Evolutionary conservation across 2,329 filamentous ascomycete genomes (phyloP).

Genomic region (Colletotrichum sp.): DNA sequence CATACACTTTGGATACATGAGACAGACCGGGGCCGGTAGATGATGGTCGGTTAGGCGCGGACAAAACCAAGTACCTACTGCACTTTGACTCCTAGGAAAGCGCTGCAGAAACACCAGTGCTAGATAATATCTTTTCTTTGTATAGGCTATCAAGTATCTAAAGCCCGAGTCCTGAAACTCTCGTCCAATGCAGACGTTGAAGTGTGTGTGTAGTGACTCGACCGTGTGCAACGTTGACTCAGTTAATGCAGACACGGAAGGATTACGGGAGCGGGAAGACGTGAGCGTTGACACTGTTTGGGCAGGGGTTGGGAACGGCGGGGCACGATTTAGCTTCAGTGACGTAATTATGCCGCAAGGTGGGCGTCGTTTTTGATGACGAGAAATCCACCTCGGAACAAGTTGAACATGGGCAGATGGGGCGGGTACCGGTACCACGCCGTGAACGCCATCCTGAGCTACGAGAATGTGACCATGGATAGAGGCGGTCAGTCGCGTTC

Average conservation of each 20-base stretch:
- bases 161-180: background rate
- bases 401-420: background rate
- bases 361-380: background rate
- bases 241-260: background rate
- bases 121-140: conserved; percentile 19
- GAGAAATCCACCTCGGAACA: background rate
- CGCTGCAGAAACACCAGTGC: conserved; percentile 4
- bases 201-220: background rate
- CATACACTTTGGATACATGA: background rate
- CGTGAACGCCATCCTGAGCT: background rate
- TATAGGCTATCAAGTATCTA: background rate
- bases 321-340: background rate
- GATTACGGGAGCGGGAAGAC: background rate
- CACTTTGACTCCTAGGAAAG: background rate
- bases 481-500: background rate
- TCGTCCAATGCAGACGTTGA: background rate
- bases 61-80: conserved; percentile 6
- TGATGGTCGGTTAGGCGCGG: background rate
- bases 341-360: conserved; percentile 10
- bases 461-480: no score
- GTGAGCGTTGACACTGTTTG: background rate
- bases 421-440: background rate
- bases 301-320: background rate
- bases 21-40: background rate
- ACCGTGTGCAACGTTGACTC: background rate